phyloP scores from a whole-genome alignment of 192 early-diverging fungal species.

The Rhizophagus clarus region DNA sequence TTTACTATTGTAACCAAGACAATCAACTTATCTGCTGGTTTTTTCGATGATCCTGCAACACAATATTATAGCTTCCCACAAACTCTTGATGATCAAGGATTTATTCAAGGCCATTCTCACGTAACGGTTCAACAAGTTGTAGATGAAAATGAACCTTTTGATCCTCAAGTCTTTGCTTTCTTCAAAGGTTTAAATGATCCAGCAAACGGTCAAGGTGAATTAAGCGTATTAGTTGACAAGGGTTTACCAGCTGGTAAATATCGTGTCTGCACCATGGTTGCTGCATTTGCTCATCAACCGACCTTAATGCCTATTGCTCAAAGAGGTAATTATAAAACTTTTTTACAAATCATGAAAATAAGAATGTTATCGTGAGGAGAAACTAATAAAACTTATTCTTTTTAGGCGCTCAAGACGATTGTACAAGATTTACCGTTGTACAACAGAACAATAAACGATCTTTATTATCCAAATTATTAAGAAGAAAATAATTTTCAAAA shows the following conservation, averaged over 20 bases:
- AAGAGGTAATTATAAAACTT: conserved; percentile 4
- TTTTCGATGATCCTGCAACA: conserved; percentile 9
- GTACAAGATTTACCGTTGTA: conserved; percentile 13
- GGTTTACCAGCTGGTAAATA: conserved; percentile 1
- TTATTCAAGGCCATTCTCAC: conserved; percentile 11
- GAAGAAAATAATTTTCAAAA: too few species aligned
- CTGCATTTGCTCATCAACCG: conserved; percentile 14
- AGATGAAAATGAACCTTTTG: too few species aligned
- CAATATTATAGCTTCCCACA: conserved; percentile 4
- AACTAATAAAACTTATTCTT: too few species aligned
- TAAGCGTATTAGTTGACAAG: background rate
- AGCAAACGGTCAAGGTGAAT: background rate
- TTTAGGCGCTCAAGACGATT: conserved; percentile 23
- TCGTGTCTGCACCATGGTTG: conserved; percentile 17
- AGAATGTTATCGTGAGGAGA: too few species aligned
- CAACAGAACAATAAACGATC: too few species aligned
- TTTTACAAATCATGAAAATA: too few species aligned
- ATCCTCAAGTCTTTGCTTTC: conserved; percentile 6
- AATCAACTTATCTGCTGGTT: background rate
- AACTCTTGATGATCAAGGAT: background rate
- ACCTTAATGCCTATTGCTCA: conserved; percentile 33
- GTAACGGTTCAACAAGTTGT: background rate
- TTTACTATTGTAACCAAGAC: background rate
- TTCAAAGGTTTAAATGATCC: conserved; percentile 19
- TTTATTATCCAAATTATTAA: too few species aligned